phyloP scores from a whole-genome alignment of 257 asterid species.

The Gentiana straminea region DNA sequence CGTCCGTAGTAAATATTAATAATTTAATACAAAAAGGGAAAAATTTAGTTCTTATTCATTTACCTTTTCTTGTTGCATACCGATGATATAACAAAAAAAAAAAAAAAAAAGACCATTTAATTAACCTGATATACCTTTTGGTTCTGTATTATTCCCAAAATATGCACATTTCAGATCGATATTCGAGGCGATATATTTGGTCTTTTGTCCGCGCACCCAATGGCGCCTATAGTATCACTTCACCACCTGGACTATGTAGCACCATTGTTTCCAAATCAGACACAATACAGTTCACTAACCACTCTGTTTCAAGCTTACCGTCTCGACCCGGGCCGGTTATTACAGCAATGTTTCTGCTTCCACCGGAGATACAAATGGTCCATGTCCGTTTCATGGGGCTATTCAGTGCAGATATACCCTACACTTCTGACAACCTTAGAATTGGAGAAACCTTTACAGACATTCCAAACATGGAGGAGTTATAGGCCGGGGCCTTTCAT shows the following conservation, averaged over 20 bases:
- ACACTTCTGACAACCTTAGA: constrained; percentile 35
- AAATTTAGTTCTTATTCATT: too few relatives aligned
- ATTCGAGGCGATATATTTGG: constrained; percentile 69
- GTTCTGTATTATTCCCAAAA: background rate
- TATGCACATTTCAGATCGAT: constrained; percentile 40
- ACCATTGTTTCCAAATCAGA: constrained; percentile 47
- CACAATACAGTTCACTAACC: constrained; percentile 45
- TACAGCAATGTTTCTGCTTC: constrained; percentile 71
- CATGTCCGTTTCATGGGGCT: constrained; percentile 79
- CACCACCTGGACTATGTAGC: constrained; percentile 68
- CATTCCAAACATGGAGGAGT: constrained; percentile 74
- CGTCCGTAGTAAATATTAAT: too few relatives aligned
- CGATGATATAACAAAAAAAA: too few relatives aligned
- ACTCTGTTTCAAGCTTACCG: constrained; percentile 41
- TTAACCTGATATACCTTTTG: background rate
- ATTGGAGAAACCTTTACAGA: constrained; percentile 55
- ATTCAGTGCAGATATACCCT: constrained; percentile 58
- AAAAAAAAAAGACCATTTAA: background rate
- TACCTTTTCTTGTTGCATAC: too few relatives aligned
- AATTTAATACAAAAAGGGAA: too few relatives aligned
- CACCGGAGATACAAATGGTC: constrained; percentile 54
- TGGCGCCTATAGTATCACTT: constrained; percentile 71
- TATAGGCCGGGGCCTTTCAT: constrained; percentile 60
- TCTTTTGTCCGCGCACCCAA: constrained; percentile 77
- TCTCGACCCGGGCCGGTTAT: constrained; percentile 43